Percentiles rank a stretch among this genome's conserved stretches.
These are phyloP conservation scores for Heimioporus punctisporus DNA, from an alignment of 1,284 basidiomycete genomes.

Conservation along the genomic window DNA sequence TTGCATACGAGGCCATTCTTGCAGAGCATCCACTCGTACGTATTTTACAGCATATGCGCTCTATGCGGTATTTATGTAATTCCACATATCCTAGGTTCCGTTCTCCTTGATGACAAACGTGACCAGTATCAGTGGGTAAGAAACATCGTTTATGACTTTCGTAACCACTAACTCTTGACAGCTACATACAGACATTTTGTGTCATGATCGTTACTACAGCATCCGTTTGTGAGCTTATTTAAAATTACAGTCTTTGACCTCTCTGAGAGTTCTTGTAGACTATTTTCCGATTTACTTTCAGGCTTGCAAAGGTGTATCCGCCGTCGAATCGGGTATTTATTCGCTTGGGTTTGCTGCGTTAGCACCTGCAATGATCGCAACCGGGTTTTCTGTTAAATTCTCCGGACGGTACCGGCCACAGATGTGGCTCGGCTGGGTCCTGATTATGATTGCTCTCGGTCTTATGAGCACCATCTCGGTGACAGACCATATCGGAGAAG, in stretches of 20 bases:
- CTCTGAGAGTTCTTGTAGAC: constrained; percentile 10
- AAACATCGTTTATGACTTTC: background rate
- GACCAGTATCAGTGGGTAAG: constrained; percentile 17
- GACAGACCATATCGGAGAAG: background rate
- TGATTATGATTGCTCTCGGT: background rate
- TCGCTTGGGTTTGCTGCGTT: constrained; percentile 13
- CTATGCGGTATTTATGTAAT: too few relatives aligned
- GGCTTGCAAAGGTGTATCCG: constrained; percentile 14
- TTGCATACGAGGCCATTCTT: constrained; percentile 12
- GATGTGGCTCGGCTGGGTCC: constrained; percentile 7
- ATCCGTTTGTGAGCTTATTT: constrained; percentile 17
- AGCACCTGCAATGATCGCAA: constrained; percentile 8
- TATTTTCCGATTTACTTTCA: constrained; percentile 20
- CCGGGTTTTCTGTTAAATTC: constrained; percentile 9
- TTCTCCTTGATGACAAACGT: constrained; percentile 11
- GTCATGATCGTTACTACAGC: constrained; percentile 2
- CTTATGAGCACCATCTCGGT: constrained; percentile 3
- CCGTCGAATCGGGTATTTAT: constrained; percentile 16
- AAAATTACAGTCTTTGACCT: too few relatives aligned
- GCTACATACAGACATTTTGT: constrained; percentile 25
- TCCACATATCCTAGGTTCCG: constrained; percentile 9
- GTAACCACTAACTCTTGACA: background rate
- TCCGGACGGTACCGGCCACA: constrained; percentile 15
- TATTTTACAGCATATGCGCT: too few relatives aligned
- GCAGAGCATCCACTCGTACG: constrained; percentile 18